Evolutionary conservation across 495 filamentous ascomycete species (phyloP), one percentile per base, ranked within the genome.

Genomic region (Talaromyces borbonicus): DNA sequence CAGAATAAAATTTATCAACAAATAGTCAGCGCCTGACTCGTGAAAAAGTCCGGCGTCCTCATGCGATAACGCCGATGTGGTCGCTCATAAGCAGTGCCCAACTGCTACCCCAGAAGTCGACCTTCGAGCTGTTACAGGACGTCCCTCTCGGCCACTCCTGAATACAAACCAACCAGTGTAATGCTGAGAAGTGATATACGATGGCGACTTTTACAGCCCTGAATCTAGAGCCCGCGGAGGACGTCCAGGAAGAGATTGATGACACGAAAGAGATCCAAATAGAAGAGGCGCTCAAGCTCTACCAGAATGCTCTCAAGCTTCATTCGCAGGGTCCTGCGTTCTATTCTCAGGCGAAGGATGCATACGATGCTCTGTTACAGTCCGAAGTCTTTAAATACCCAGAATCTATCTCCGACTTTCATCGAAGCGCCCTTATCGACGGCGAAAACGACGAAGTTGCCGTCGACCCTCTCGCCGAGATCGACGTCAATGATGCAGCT

Each of bases 211-310:
- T 88, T 59, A 78, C 80, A 29, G 84, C 92, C 33, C 74, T 96
- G 58, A 97, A 97, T 52, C 77, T 96, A 57, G 88, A 94, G 56
- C 87, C 87, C 6, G 92, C 95, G 56, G 86, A 92, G 50, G 85
- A 83, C 42, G 71, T 82, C 51, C 87, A 94, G 51, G 87, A 92
- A 54, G 92, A 96, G 63, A 66, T 95, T 56, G 92, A 99, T 55
- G 87, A 90, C 49, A 96, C 89, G 35, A 89, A 85, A 65, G 89
- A 97, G 59, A 80, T 99, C 42, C 90, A 90, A 73, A 90, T 97
- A 57, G 92, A 99, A 60, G 92, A 99, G 62, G 88, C 92, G 22
- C 67, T 99, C 49, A 97, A 96, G 66, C 79, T 90, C 22, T 99
- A 97, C 60, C 88, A 96, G 58, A 83, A 72, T 46, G 92, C 92